Conservation (phyloP, 495 filamentous ascomycete species). For the Xylaria scruposa region DNA sequence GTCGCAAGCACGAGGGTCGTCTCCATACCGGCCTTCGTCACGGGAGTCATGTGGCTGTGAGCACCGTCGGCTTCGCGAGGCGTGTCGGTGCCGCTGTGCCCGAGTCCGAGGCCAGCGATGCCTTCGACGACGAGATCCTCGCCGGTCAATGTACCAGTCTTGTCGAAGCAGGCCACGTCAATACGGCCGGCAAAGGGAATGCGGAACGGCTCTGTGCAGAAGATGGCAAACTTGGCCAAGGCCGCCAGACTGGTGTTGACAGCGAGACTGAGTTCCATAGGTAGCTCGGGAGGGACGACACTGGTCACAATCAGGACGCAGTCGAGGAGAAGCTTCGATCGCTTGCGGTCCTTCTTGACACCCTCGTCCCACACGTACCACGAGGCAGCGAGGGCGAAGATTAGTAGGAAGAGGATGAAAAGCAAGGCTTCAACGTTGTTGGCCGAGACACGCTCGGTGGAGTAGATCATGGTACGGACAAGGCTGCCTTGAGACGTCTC, state of each 20-base stretch:
- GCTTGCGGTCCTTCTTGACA: slow-evolving; percentile 88
- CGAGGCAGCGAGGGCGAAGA: slow-evolving; percentile 97
- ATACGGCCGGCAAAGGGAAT: slow-evolving; percentile 97
- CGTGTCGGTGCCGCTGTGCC: slow-evolving; percentile 67
- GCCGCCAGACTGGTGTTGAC: slow-evolving; percentile 99
- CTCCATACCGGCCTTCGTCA: slow-evolving; percentile 69
- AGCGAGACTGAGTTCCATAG: slow-evolving; percentile 96
- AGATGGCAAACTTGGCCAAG: slow-evolving; percentile 92
- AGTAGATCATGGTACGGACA: slow-evolving; percentile 99
- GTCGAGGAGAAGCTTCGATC: slow-evolving; percentile 95
- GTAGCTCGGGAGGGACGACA: slow-evolving; percentile 95
- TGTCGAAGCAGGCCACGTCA: slow-evolving; percentile 98
- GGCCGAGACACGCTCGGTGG: slow-evolving; percentile 96
- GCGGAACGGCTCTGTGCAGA: slow-evolving; percentile 99
- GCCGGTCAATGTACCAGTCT: slow-evolving; percentile 95
- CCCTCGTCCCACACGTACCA: slow-evolving; percentile 99
- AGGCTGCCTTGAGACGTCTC: slow-evolving; percentile 98
- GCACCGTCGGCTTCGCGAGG: slow-evolving; percentile 75
- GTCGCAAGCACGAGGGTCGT: slow-evolving; percentile 95
- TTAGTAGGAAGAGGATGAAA: slow-evolving; percentile 95
- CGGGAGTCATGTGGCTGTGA: slow-evolving; percentile 72
- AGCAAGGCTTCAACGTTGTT: slow-evolving; percentile 93
- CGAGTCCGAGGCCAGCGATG: slow-evolving; percentile 85
- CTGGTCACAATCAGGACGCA: slow-evolving; percentile 97
- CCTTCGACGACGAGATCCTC: slow-evolving; percentile 98